These are phyloP conservation scores for Russula vinacea DNA, from an alignment of 768 basidiomycete genomes.

Conservation along the genomic window DNA sequence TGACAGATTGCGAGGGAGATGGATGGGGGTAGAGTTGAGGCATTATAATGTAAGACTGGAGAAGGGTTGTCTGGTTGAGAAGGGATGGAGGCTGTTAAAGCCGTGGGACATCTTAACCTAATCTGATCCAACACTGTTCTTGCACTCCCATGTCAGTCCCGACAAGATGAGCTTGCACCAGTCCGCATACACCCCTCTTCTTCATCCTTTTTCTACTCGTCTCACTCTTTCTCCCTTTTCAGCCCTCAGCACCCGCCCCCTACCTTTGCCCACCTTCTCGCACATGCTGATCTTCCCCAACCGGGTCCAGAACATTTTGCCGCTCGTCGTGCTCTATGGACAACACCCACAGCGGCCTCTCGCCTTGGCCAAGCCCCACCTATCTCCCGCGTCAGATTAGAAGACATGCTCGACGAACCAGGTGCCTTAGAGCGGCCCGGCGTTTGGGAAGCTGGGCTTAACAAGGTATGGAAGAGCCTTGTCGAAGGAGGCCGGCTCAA, in stretches of 20 bases:
- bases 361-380: slow-evolving; percentile 31
- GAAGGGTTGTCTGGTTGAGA: slow-evolving; percentile 13
- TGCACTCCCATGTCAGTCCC: neutral
- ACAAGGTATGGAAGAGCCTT: slow-evolving; percentile 63
- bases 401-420: slow-evolving; percentile 48
- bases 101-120: slow-evolving; percentile 23
- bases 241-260: slow-evolving; percentile 17
- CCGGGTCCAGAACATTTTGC: slow-evolving; percentile 64
- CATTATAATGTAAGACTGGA: slow-evolving; percentile 24
- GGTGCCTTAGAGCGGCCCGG: slow-evolving; percentile 49
- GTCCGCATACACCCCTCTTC: neutral
- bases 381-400: slow-evolving; percentile 39
- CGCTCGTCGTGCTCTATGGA: slow-evolving; percentile 64
- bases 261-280: slow-evolving; percentile 44
- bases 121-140: neutral
- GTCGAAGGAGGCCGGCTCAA: slow-evolving; percentile 56
- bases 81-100: neutral
- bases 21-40: slow-evolving; percentile 38
- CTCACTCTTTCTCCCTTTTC: slow-evolving; percentile 5
- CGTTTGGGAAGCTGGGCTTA: slow-evolving; percentile 55
- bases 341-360: slow-evolving; percentile 33
- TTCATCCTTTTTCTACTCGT: neutral
- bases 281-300: slow-evolving; percentile 46
- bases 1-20: slow-evolving; percentile 65
- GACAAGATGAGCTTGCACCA: neutral